Percentiles rank a stretch among this genome's conserved stretches.
These are phyloP conservation scores for Phytophthora fragariaefolia DNA, from an alignment of 352 stramenopile species.

Conservation along the genomic window DNA sequence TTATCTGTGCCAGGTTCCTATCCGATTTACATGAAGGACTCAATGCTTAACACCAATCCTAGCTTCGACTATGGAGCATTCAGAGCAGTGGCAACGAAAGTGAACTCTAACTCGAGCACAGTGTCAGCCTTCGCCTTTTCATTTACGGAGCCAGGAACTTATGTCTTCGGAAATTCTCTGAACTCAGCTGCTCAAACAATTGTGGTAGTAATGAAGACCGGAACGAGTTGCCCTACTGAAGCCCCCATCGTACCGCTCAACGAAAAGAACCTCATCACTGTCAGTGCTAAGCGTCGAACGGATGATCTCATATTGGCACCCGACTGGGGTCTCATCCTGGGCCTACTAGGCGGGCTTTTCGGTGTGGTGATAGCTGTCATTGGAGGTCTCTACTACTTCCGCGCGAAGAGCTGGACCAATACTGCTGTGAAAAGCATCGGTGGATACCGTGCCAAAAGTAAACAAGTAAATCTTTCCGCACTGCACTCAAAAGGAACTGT, in stretches of 20 bases:
- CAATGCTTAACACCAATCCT: slow-evolving; percentile 94
- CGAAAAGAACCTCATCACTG: slow-evolving; percentile 86
- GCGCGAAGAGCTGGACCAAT: slow-evolving; percentile 80
- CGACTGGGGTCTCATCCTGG: slow-evolving; percentile 87
- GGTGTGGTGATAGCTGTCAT: slow-evolving; percentile 80
- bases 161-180: slow-evolving; percentile 90
- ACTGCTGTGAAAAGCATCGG: slow-evolving; percentile 39
- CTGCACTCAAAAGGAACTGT: slow-evolving; percentile 80
- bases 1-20: slow-evolving; percentile 80
- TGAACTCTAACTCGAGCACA: slow-evolving; percentile 61
- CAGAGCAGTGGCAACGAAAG: slow-evolving; percentile 62
- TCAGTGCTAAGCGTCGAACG: slow-evolving; percentile 78
- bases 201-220: slow-evolving; percentile 83
- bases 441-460: slow-evolving; percentile 60
- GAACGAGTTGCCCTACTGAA: slow-evolving; percentile 79
- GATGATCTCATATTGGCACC: slow-evolving; percentile 89
- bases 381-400: slow-evolving; percentile 83
- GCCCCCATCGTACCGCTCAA: slow-evolving; percentile 84
- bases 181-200: slow-evolving; percentile 74
- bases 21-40: slow-evolving; percentile 95
- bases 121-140: slow-evolving; percentile 90
- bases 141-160: slow-evolving; percentile 84
- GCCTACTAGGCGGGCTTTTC: slow-evolving; percentile 78
- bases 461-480: slow-evolving; percentile 55
- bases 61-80: slow-evolving; percentile 93